Conservation (phyloP, 805 yeast species). For the Hanseniaspora taiwanica region DNA sequence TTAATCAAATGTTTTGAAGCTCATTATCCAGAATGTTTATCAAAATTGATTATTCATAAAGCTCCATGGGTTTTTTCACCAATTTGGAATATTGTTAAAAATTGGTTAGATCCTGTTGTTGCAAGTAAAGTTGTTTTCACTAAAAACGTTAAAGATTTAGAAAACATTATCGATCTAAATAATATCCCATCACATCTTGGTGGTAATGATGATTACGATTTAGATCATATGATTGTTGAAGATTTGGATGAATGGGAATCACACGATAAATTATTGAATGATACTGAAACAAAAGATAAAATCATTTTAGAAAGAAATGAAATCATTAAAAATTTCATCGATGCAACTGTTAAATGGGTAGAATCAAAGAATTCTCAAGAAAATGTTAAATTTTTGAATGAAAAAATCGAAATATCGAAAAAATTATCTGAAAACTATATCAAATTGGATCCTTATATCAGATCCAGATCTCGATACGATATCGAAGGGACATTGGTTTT, state of each 20-base stretch:
- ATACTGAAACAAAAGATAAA: slow-evolving; percentile 32
- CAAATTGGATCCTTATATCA: slow-evolving; percentile 63
- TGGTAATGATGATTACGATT: slow-evolving; percentile 50
- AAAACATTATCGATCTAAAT: slow-evolving; percentile 42
- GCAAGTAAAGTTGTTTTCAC: slow-evolving; percentile 84
- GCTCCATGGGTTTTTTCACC: slow-evolving; percentile 97
- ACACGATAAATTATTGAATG: slow-evolving; percentile 32
- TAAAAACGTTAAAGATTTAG: slow-evolving; percentile 52
- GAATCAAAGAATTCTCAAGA: slow-evolving; percentile 41
- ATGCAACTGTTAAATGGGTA: slow-evolving; percentile 68
- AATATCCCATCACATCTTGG: slow-evolving; percentile 63
- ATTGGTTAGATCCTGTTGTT: slow-evolving; percentile 94
- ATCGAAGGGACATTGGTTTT: slow-evolving; percentile 55
- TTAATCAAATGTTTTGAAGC: slow-evolving; percentile 85
- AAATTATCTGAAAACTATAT: slow-evolving; percentile 51
- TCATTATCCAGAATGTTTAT: slow-evolving; percentile 90
- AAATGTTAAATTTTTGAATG: slow-evolving; percentile 35
- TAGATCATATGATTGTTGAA: slow-evolving; percentile 48
- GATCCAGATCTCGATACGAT: slow-evolving; percentile 71
- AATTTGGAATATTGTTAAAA: slow-evolving; percentile 83
- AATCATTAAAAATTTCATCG: slow-evolving; percentile 40
- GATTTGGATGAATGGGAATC: neutral
- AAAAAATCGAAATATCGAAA: slow-evolving; percentile 39
- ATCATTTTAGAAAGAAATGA: slow-evolving; percentile 40
- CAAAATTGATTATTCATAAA: slow-evolving; percentile 70